Evolutionary conservation across 257 asterid species (phyloP).

Genomic region (Solanum arcanum): DNA sequence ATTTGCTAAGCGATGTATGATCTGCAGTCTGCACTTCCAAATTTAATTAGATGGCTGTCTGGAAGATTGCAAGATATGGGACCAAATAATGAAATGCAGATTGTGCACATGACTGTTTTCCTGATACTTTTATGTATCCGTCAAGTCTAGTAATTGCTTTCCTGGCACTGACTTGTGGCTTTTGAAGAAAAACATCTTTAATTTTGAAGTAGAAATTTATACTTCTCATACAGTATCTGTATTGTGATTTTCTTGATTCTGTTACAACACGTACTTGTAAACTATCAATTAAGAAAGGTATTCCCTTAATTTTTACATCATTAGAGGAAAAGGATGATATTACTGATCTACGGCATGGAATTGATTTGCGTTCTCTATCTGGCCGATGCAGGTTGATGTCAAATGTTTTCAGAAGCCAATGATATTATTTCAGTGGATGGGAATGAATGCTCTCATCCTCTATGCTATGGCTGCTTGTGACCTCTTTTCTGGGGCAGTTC

Average conservation of each 20-base stretch:
- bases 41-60: not conserved
- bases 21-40: not conserved
- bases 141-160: not conserved
- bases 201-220: not conserved
- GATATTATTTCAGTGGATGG: conserved; percentile 81
- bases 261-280: not conserved
- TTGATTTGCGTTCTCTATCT: not conserved
- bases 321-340: not conserved
- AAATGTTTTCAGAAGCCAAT: conserved; percentile 52
- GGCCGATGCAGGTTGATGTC: conserved; percentile 55
- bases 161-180: not conserved
- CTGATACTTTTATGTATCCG: not conserved
- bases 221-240: not conserved
- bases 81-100: not conserved
- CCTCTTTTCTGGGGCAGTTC: conserved; percentile 67
- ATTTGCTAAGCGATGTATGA: not conserved
- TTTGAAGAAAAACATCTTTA: not conserved
- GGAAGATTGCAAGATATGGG: not conserved
- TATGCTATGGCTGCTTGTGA: conserved; percentile 91
- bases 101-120: not conserved
- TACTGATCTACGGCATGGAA: not conserved
- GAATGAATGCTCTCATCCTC: conserved; percentile 79
- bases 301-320: not conserved
- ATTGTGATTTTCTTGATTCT: not conserved
- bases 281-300: not conserved